phyloP scores from a whole-genome alignment of 1,284 basidiomycete species.

The Inonotus hispidus region DNA sequence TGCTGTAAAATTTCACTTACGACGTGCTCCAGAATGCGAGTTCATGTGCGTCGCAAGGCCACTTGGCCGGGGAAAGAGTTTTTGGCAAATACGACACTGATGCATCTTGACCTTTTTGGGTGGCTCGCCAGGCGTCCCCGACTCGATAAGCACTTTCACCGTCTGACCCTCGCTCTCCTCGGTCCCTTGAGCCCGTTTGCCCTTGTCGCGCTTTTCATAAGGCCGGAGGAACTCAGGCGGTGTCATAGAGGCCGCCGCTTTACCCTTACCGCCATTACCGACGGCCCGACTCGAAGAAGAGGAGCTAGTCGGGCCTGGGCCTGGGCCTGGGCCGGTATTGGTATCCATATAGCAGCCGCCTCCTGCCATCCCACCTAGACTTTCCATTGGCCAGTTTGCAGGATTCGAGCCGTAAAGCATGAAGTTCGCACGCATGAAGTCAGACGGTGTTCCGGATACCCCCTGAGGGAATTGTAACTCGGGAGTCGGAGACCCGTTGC shows the following conservation, averaged over 20 bases:
- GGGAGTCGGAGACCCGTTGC: conserved; percentile 7
- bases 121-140: conserved; percentile 16
- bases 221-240: conserved; percentile 4
- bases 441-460: conserved; percentile 14
- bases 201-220: conserved; percentile 3
- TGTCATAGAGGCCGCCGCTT: background rate
- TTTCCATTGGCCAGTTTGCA: conserved; percentile 10
- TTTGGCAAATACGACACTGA: conserved; percentile 48
- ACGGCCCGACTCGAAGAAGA: background rate
- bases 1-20: conserved; percentile 32
- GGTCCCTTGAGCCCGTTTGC: conserved; percentile 6
- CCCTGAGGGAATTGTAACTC: conserved; percentile 16
- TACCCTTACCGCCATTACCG: background rate
- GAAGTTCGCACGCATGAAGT: conserved; percentile 8
- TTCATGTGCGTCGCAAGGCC: conserved; percentile 71
- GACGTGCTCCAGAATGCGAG: conserved; percentile 61
- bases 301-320: background rate
- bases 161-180: conserved; percentile 12
- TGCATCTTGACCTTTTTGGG: conserved; percentile 47
- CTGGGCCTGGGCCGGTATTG: background rate
- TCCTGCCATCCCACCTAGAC: background rate
- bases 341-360: background rate
- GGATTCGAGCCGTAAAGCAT: conserved; percentile 8
- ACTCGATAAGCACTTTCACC: conserved; percentile 15
- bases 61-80: conserved; percentile 59